A percentile compares a stretch with the other conserved stretches of the same genome.
phyloP scores from a whole-genome alignment of 2,329 filamentous ascomycete genomes.

The Alternaria ventricosa region DNA sequence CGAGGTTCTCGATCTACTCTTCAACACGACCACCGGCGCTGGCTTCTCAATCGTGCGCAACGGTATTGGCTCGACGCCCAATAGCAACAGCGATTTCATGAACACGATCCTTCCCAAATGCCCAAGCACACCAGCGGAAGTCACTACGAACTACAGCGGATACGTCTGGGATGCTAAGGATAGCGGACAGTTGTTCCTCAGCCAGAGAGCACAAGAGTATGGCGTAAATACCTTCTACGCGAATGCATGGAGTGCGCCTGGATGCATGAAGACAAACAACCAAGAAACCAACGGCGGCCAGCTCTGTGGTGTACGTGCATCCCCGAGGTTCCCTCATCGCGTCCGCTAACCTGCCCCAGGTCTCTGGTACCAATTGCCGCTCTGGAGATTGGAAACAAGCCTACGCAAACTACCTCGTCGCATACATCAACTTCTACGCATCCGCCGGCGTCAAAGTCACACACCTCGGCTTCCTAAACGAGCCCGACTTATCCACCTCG shows the following conservation, averaged over 20 bases:
- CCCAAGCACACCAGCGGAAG: conserved; percentile 25
- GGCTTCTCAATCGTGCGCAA: conserved; percentile 56
- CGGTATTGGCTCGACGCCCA: conserved; percentile 54
- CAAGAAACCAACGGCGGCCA: conserved; percentile 54
- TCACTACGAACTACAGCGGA: conserved; percentile 33
- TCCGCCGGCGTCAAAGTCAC: conserved; percentile 50
- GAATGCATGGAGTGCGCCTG: conserved; percentile 60
- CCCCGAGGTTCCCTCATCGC: background rate
- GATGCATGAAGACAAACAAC: conserved; percentile 60
- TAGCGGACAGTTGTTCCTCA: conserved; percentile 60
- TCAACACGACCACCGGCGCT: conserved; percentile 54
- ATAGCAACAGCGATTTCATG: conserved; percentile 50
- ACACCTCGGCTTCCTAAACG: conserved; percentile 55
- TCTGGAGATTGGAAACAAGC: conserved; percentile 57
- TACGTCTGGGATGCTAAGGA: background rate
- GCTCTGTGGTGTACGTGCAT: conserved; percentile 53
- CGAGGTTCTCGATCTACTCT: conserved; percentile 53
- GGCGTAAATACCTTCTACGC: conserved; percentile 57
- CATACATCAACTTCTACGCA: conserved; percentile 55
- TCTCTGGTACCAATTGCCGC: conserved; percentile 39
- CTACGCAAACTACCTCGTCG: conserved; percentile 57
- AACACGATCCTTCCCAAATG: conserved; percentile 37
- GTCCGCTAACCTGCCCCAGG: background rate
- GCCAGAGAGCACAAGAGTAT: conserved; percentile 55
- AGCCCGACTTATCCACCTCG: conserved; percentile 50